phyloP scores from a whole-genome alignment of 2,329 filamentous ascomycete species.

The Trichophyton verrucosum region DNA sequence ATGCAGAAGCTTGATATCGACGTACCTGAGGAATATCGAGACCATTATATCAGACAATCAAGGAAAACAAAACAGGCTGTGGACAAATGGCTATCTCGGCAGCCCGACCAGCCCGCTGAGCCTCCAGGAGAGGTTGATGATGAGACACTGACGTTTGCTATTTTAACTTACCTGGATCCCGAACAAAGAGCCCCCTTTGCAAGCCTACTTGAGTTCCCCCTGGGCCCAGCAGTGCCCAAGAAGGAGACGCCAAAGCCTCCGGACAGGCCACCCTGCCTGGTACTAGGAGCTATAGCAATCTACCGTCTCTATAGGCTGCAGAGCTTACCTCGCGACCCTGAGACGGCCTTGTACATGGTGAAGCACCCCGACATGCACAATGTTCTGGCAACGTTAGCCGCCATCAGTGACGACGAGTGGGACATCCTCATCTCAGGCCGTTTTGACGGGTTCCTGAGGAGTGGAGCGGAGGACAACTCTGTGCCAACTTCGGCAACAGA shows the following conservation, averaged over 20 bases:
- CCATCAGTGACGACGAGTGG: constrained; percentile 89
- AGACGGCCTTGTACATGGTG: constrained; percentile 73
- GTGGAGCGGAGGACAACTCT: constrained; percentile 57
- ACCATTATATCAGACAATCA: constrained; percentile 82
- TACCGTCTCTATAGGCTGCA: constrained; percentile 72
- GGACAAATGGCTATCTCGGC: constrained; percentile 76
- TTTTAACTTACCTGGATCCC: constrained; percentile 70
- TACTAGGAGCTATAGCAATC: constrained; percentile 63
- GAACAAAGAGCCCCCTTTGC: constrained; percentile 72
- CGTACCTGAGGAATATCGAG: constrained; percentile 82
- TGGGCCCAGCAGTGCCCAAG: constrained; percentile 47
- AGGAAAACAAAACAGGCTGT: constrained; percentile 87
- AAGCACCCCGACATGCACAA: constrained; percentile 73
- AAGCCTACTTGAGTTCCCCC: constrained; percentile 55
- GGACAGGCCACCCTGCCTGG: constrained; percentile 58
- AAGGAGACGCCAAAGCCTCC: constrained; percentile 50
- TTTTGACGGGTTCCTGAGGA: constrained; percentile 93
- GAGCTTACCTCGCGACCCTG: constrained; percentile 65
- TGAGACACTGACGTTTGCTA: constrained; percentile 85
- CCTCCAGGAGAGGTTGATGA: constrained; percentile 85
- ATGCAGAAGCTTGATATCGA: constrained; percentile 82
- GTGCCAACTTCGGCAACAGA: constrained; percentile 16
- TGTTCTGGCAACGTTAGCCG: constrained; percentile 71
- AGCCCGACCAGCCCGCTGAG: constrained; percentile 58
- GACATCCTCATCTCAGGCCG: constrained; percentile 87